Conservation (phyloP, 164 flowering plant species). For the Platanus orientalis region DNA sequence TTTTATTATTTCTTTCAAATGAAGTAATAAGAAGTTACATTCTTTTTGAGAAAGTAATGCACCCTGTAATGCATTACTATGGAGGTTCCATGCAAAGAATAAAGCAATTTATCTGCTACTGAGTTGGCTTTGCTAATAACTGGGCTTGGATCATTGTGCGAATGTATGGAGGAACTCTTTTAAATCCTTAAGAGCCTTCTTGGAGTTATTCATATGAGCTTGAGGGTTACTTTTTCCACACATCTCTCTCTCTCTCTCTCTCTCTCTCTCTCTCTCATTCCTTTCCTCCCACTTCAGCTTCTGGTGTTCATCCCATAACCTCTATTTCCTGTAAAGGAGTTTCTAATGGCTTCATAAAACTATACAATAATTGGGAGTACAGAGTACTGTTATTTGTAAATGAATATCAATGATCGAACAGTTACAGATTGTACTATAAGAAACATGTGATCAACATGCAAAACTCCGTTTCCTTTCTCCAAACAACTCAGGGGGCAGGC, state of each 20-base stretch:
- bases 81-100: background rate
- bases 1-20: background rate
- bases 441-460: too few species aligned
- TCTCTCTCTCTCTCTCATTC: background rate
- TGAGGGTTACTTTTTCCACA: background rate
- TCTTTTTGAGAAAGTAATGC: background rate
- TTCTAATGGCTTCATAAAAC: background rate
- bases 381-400: too few species aligned
- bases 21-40: background rate
- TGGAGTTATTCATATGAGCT: background rate
- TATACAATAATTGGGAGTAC: background rate
- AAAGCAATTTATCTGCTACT: background rate
- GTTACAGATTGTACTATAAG: background rate
- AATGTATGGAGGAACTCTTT: background rate
- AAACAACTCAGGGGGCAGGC: too few species aligned
- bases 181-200: background rate
- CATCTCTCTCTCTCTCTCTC: too few species aligned
- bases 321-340: too few species aligned
- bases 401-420: background rate
- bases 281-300: too few species aligned
- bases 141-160: background rate
- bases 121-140: background rate
- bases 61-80: background rate
- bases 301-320: too few species aligned
- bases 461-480: too few species aligned